Evolutionary conservation across 148 eudicot species (phyloP).

Genomic region (Euryodendron excelsum): DNA sequence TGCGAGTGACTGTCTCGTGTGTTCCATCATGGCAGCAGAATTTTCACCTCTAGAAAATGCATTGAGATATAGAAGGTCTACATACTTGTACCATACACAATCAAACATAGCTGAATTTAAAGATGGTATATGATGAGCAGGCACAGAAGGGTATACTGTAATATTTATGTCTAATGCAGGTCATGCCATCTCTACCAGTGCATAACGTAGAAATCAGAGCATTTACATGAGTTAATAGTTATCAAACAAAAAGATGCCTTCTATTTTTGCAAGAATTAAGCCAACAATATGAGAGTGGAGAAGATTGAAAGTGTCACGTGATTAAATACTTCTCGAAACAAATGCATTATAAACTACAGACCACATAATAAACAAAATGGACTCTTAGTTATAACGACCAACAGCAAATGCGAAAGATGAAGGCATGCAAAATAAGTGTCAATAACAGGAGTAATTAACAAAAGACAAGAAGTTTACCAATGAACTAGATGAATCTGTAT

Average conservation of each 20-base stretch:
- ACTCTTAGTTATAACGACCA: neutral
- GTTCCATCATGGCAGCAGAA: neutral
- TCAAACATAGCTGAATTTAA: neutral
- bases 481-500: slow-evolving; percentile 12
- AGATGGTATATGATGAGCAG: neutral
- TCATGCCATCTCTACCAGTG: neutral
- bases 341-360: neutral
- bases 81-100: neutral
- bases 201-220: neutral
- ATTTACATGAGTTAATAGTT: neutral
- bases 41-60: neutral
- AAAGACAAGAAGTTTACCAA: slow-evolving; percentile 9
- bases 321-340: neutral
- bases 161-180: neutral
- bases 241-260: slow-evolving; percentile 1
- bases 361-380: neutral
- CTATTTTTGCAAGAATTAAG: neutral
- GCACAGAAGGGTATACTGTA: neutral
- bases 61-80: neutral
- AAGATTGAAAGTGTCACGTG: neutral
- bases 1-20: too few relatives aligned
- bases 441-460: neutral
- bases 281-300: neutral
- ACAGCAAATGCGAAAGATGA: neutral
- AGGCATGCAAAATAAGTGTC: neutral